Evolutionary conservation across 495 filamentous ascomycete species (phyloP), one percentile per base, ranked within the genome.

Genomic region (Tuber brumale): DNA sequence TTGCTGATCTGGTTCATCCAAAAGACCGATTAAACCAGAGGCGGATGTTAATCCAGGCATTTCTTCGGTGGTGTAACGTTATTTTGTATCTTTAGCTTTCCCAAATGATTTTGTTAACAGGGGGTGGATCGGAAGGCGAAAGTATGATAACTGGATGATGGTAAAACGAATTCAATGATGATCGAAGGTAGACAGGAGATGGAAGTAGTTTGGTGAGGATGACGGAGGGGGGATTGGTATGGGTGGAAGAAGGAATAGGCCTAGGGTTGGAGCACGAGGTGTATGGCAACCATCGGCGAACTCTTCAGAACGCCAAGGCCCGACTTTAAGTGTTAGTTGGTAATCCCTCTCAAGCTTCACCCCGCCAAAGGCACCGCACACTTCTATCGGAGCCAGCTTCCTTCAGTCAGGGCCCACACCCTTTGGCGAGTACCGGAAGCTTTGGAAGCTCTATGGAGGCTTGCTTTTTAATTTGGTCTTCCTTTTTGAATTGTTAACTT

Each of bases 1-100:
- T 86, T 95, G 92, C 37, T 91, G 88, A 85, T 98, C 95, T 72
- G 95, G 92, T 84, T 99, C 96, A 78, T 94, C 92, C 70, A 99
- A 89, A 85, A 98, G 97, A 85, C 94, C 95, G 82, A 99, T 90
- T 61, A 99, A 90, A 83, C 96, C 96, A 75, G 92, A 92, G 76
- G 95, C 96, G 74, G 96, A 97, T 81, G 93, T 93, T 82, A 99
- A 88, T 84, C 92, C 94, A 83, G 95, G 93, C 95, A 99, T 99
- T 35, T 66, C 57, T 70, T 71, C 46, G 66, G 70, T 69, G 66
- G 66, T 66, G 46, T 74, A 66, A 61, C 70, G 75, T 73, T 78
- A 69, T 27, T 77, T 69, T 74, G 70, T 70, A 66, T 78, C 75
- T 80, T 66, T 79, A 80, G 76, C 77, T 80, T 79, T 80, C 78